These are phyloP conservation scores for Lodderomyces elongisporus DNA, from an alignment of 1,139 yeast species.

Conservation along the genomic window DNA sequence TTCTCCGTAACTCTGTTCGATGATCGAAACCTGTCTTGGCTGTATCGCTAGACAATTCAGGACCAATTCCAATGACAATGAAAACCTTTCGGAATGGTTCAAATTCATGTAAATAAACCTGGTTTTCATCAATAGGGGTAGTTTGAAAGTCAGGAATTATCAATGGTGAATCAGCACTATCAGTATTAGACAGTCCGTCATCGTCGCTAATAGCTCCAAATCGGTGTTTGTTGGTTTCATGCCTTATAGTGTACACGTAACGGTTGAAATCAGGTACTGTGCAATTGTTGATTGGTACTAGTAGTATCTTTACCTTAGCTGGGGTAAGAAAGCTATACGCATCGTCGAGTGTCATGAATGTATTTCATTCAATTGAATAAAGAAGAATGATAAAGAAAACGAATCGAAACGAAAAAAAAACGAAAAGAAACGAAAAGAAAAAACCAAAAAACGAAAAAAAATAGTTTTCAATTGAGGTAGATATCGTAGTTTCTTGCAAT, in stretches of 20 bases:
- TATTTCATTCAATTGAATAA: background rate
- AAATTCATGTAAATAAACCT: slow-evolving; percentile 70
- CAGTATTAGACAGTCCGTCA: background rate
- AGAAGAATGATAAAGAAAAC: too few species aligned
- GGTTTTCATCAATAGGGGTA: slow-evolving; percentile 49
- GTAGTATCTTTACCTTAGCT: slow-evolving; percentile 59
- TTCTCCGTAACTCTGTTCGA: slow-evolving; percentile 15
- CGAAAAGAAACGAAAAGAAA: background rate
- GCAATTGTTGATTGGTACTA: slow-evolving; percentile 68
- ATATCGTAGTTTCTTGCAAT: too few species aligned
- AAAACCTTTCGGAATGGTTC: slow-evolving; percentile 83
- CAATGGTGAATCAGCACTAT: slow-evolving; percentile 17
- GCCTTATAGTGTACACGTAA: too few species aligned
- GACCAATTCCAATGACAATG: slow-evolving; percentile 60
- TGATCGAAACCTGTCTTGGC: slow-evolving; percentile 5
- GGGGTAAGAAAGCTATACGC: slow-evolving; percentile 41
- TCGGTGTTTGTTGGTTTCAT: background rate
- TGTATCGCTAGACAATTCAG: slow-evolving; percentile 23
- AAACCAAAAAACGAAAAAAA: slow-evolving; percentile 1
- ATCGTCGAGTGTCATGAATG: background rate
- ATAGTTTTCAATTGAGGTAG: too few species aligned
- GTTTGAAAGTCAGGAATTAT: slow-evolving; percentile 54
- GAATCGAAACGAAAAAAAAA: too few species aligned
- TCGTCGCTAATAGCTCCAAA: background rate
- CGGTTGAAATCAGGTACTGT: slow-evolving; percentile 41